These are phyloP conservation scores for Ganoderma sinense DNA, from an alignment of 1,284 basidiomycete genomes.

Conservation along the genomic window DNA sequence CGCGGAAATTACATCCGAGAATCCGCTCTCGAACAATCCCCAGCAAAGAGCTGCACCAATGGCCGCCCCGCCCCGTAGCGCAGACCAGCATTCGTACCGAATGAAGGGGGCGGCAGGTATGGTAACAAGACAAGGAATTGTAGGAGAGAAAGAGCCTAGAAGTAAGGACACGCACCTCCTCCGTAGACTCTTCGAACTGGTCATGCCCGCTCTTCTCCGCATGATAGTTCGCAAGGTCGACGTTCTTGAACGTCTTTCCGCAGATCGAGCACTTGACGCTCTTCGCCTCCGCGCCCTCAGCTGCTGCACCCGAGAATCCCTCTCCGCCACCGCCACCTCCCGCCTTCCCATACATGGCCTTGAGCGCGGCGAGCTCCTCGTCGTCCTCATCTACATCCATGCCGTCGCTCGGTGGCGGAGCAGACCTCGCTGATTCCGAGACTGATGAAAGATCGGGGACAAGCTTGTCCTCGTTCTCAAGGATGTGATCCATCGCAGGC, in stretches of 20 bases:
- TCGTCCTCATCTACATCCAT: constrained; percentile 71
- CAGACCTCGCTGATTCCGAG: constrained; percentile 30
- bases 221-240: constrained; percentile 91
- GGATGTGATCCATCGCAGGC: constrained; percentile 89
- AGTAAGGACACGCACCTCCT: constrained; percentile 67
- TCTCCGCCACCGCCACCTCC: constrained; percentile 8
- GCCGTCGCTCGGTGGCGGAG: constrained; percentile 37
- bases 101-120: not conserved
- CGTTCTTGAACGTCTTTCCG: constrained; percentile 88
- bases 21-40: not conserved
- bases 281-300: constrained; percentile 67
- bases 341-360: constrained; percentile 52
- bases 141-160: constrained; percentile 23
- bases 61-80: not conserved
- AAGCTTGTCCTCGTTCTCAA: constrained; percentile 79
- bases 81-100: not conserved
- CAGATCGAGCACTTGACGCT: constrained; percentile 86
- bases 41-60: no score
- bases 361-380: constrained; percentile 73
- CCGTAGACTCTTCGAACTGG: constrained; percentile 94
- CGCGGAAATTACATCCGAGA: not conserved
- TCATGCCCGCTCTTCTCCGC: constrained; percentile 96
- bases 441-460: constrained; percentile 67
- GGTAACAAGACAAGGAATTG: not conserved
- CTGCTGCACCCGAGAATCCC: constrained; percentile 26